Conservation (phyloP, 2,329 filamentous ascomycete species). For the Verticillium albo-atrum region DNA sequence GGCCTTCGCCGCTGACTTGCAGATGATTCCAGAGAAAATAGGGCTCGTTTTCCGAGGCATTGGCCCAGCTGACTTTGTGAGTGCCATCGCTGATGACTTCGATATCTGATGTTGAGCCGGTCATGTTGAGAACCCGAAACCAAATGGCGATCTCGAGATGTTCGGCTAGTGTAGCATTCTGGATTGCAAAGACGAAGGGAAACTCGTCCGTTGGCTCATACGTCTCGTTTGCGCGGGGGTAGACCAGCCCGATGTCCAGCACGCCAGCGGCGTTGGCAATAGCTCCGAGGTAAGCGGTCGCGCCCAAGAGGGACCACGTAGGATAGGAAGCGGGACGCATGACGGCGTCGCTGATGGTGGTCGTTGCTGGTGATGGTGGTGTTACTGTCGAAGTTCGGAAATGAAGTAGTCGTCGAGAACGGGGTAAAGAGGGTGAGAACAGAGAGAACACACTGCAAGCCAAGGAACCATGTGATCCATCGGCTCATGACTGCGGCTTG, state of each 20-base stretch:
- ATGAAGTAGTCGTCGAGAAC: neutral
- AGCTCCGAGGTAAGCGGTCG: conserved; percentile 5
- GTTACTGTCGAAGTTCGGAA: neutral
- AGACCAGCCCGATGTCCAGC: conserved; percentile 22
- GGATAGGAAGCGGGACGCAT: conserved; percentile 3
- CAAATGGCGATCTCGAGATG: conserved; percentile 8
- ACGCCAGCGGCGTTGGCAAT: conserved; percentile 6
- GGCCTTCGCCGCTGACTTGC: conserved; percentile 8
- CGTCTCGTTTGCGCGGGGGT: conserved; percentile 23
- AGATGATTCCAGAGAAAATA: conserved; percentile 6
- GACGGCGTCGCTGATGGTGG: neutral
- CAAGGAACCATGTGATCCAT: neutral
- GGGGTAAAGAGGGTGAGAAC: neutral
- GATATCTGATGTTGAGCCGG: neutral
- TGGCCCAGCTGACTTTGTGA: neutral
- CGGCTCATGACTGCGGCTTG: neutral
- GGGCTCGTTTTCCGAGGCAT: conserved; percentile 3
- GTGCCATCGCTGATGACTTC: neutral
- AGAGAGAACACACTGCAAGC: too few species aligned
- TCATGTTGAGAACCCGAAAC: conserved; percentile 4
- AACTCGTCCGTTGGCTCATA: conserved; percentile 18
- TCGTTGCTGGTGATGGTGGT: neutral
- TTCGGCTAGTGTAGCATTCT: conserved; percentile 15
- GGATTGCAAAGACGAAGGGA: conserved; percentile 22
- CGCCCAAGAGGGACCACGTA: conserved; percentile 5